Evolutionary conservation across 2,329 filamentous ascomycete species (phyloP).

Genomic region (Beauveria rudraprayagi): DNA sequence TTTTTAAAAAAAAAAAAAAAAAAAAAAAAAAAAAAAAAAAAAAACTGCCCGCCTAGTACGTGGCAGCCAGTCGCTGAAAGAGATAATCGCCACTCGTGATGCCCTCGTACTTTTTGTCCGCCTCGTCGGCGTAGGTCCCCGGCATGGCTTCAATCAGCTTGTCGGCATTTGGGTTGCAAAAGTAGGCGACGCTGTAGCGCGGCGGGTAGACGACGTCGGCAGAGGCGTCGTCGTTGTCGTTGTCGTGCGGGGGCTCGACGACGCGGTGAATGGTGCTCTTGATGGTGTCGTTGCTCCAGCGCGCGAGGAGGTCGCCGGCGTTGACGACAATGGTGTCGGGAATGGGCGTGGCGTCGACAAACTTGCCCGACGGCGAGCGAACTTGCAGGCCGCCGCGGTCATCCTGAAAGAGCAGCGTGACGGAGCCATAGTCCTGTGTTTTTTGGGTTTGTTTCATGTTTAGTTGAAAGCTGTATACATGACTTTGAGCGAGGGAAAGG

Average conservation of each 20-base stretch:
- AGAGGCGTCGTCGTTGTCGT: constrained; percentile 21
- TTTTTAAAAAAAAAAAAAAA: no score
- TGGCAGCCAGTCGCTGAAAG: constrained; percentile 67
- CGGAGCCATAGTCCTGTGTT: constrained; percentile 47
- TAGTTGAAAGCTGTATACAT: not conserved
- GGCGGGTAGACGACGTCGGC: constrained; percentile 51
- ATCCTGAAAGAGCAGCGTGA: constrained; percentile 57
- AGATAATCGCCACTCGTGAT: constrained; percentile 79
- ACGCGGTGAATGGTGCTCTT: constrained; percentile 86
- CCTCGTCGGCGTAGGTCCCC: constrained; percentile 57
- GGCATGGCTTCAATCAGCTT: constrained; percentile 72
- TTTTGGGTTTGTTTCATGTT: not conserved
- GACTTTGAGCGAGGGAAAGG: not conserved
- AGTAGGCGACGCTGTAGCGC: constrained; percentile 75
- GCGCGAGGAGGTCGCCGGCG: constrained; percentile 74
- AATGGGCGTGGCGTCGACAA: constrained; percentile 78
- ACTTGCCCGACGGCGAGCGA: constrained; percentile 64
- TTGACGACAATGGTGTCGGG: constrained; percentile 78
- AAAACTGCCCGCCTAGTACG: constrained; percentile 40
- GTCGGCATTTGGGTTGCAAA: constrained; percentile 61
- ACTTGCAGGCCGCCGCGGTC: constrained; percentile 47
- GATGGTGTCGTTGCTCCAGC: constrained; percentile 89
- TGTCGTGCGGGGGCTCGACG: constrained; percentile 65
- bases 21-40: no score
- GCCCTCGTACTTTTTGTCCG: constrained; percentile 69